Evolutionary conservation across 768 basidiomycete species (phyloP).

Genomic region (Suillus weaverae): DNA sequence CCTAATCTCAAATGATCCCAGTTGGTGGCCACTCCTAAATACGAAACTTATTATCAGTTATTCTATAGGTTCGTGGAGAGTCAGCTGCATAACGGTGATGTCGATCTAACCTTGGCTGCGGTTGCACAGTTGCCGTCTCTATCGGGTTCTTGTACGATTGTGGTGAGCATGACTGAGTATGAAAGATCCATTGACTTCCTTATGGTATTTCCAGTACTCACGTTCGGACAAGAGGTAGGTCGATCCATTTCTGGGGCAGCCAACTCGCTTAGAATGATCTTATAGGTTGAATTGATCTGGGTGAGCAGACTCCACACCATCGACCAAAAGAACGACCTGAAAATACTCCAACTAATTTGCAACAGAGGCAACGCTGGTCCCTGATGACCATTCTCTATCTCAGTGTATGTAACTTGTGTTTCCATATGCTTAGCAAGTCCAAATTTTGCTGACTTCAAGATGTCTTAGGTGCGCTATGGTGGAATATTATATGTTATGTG

Average conservation of each 20-base stretch:
- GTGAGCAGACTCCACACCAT: neutral
- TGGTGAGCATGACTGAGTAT: neutral
- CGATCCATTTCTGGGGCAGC: neutral
- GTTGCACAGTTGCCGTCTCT: neutral
- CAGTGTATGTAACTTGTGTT: neutral
- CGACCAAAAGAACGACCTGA: neutral
- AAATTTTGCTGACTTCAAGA: neutral
- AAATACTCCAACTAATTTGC: neutral
- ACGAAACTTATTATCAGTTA: neutral
- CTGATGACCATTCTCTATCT: neutral
- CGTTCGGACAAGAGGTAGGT: neutral
- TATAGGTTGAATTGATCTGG: neutral
- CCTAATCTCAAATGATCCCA: neutral
- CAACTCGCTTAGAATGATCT: neutral
- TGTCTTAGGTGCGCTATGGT: neutral
- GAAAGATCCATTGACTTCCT: neutral
- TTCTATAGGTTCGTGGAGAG: neutral
- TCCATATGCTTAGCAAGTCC: neutral
- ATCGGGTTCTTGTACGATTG: neutral
- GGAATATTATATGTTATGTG: neutral
- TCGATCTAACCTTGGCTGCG: neutral
- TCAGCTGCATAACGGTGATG: neutral
- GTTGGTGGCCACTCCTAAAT: neutral
- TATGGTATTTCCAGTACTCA: neutral
- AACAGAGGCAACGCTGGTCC: neutral